Percentiles rank a stretch among this genome's conserved stretches.
phyloP scores from a whole-genome alignment of 768 basidiomycete genomes.

The Kwoniella europaea region DNA sequence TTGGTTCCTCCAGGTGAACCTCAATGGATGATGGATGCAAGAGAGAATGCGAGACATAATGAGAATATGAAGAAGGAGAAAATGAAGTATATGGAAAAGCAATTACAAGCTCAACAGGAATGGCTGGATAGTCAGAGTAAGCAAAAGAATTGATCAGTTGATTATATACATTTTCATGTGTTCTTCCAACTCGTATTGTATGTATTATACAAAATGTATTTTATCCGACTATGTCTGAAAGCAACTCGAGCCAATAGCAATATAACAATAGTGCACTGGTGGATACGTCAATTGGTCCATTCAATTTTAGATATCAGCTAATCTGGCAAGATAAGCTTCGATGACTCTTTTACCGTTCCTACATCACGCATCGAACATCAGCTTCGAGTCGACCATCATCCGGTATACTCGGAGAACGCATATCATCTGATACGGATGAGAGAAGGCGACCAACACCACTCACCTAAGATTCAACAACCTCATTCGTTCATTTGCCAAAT shows the following conservation, averaged over 20 bases:
- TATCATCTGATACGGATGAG: no score
- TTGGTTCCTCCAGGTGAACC: slow-evolving; percentile 16
- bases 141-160: not conserved
- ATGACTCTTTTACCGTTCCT: slow-evolving; percentile 57
- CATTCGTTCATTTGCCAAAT: slow-evolving; percentile 91
- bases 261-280: not conserved
- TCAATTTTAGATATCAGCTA: slow-evolving; percentile 26
- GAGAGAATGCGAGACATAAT: slow-evolving; percentile 3
- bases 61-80: not conserved
- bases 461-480: slow-evolving; percentile 73
- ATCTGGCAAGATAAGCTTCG: slow-evolving; percentile 45
- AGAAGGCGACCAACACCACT: not conserved
- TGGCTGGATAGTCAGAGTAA: not conserved
- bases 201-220: not conserved
- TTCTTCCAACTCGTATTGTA: not conserved
- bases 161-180: not conserved
- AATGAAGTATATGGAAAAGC: not conserved
- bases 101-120: slow-evolving; percentile 4
- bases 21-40: slow-evolving; percentile 12
- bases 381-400: not conserved
- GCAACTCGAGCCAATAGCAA: not conserved
- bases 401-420: not conserved
- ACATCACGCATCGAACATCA: not conserved
- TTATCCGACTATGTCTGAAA: not conserved
- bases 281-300: no score